These are phyloP conservation scores for Pseudogymnoascus sp. DNA, from an alignment of 2,329 filamentous ascomycete genomes.

Conservation along the genomic window DNA sequence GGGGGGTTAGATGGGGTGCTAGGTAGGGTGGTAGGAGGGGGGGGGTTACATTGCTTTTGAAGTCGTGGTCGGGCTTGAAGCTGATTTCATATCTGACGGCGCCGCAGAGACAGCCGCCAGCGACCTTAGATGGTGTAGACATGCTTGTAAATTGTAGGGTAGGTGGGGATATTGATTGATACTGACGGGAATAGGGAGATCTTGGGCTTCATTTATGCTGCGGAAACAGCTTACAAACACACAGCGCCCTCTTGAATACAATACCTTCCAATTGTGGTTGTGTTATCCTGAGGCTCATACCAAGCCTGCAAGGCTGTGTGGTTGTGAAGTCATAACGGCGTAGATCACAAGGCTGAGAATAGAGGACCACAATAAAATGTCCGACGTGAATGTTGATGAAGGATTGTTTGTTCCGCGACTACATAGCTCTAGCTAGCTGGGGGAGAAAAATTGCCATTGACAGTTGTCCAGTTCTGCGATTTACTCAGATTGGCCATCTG, in stretches of 20 bases:
- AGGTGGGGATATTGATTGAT: background rate
- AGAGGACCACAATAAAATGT: background rate
- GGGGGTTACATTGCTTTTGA: conserved; percentile 27
- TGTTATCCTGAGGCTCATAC: conserved; percentile 1
- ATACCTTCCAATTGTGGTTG: background rate
- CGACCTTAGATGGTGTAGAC: conserved; percentile 26
- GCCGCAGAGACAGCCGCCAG: conserved; percentile 44
- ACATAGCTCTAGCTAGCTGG: background rate
- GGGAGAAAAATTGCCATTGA: background rate
- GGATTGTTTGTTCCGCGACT: background rate
- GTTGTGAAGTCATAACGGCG: background rate
- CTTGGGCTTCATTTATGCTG: background rate
- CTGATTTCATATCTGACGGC: conserved; percentile 39
- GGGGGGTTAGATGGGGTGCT: background rate
- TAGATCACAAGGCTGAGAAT: conserved; percentile 1
- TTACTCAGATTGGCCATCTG: conserved; percentile 8
- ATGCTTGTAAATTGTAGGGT: background rate
- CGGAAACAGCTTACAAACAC: background rate
- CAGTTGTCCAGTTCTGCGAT: no score
- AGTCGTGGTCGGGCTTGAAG: conserved; percentile 39
- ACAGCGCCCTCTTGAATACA: background rate
- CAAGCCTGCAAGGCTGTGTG: conserved; percentile 1
- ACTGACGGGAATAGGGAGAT: background rate
- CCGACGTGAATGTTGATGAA: background rate
- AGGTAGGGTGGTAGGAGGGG: background rate